A percentile compares a stretch with the other conserved stretches of the same genome.
These are phyloP conservation scores for Andalucia godoyi DNA, from an alignment of 78 protist genomes.

Conservation along the genomic window DNA sequence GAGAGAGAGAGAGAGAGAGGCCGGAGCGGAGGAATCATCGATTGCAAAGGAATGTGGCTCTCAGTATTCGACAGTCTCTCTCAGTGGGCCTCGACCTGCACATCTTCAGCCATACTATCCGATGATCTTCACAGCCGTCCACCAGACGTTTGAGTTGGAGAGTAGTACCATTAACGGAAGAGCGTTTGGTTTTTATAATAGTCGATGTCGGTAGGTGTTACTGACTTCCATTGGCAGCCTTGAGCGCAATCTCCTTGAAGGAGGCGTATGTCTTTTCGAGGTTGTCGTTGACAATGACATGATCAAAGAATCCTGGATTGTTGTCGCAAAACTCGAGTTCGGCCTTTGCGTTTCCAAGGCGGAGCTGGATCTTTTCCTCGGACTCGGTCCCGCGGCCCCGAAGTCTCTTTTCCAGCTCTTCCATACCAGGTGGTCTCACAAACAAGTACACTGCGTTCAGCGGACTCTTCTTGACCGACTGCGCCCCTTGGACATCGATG, in stretches of 20 bases:
- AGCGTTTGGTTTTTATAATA: too few relatives aligned
- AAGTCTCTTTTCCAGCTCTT: conserved; percentile 51
- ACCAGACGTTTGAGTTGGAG: too few relatives aligned
- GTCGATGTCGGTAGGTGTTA: too few relatives aligned
- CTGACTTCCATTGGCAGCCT: too few relatives aligned
- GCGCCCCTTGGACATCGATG: conserved; percentile 84
- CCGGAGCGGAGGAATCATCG: too few relatives aligned
- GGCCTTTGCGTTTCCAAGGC: conserved; percentile 46
- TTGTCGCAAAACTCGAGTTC: conserved; percentile 46
- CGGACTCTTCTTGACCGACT: conserved; percentile 27
- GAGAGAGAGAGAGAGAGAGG: too few relatives aligned
- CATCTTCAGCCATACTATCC: too few relatives aligned
- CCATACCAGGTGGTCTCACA: conserved; percentile 60
- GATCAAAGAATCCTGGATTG: conserved; percentile 37
- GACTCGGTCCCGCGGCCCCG: conserved; percentile 67
- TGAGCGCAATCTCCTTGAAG: conserved; percentile 5
- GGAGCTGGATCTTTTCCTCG: conserved; percentile 50
- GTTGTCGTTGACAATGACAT: conserved; percentile 48
- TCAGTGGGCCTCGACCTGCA: too few relatives aligned
- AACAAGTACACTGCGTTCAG: conserved; percentile 26
- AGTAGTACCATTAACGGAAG: too few relatives aligned
- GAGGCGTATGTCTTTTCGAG: conserved; percentile 51
- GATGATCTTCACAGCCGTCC: too few relatives aligned
- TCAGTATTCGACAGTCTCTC: too few relatives aligned
- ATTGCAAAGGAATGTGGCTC: too few relatives aligned